Conservation (phyloP, 2,329 filamentous ascomycete species). For the Exophiala sideris region DNA sequence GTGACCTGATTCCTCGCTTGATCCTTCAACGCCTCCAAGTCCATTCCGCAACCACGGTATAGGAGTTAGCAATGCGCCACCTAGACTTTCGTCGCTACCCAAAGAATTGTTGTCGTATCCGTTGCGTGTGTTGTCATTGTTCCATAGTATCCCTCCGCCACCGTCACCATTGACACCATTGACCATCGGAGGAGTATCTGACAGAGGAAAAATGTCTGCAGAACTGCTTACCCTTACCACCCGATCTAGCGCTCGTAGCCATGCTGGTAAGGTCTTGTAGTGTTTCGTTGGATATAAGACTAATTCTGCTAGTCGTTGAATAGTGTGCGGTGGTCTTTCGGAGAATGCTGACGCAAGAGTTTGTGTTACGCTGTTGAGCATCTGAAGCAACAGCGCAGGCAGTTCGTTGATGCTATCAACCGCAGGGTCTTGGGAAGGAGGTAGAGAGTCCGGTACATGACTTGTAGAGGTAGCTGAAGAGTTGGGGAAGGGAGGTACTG, state of each 20-base stretch:
- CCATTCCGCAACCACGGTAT: slow-evolving; percentile 75
- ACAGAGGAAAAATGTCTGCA: slow-evolving; percentile 77
- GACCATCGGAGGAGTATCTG: slow-evolving; percentile 53
- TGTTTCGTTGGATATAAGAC: slow-evolving; percentile 71
- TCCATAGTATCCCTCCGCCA: slow-evolving; percentile 35
- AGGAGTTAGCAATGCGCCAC: slow-evolving; percentile 85
- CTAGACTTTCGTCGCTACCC: slow-evolving; percentile 83
- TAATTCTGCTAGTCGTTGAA: slow-evolving; percentile 88
- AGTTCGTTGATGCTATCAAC: slow-evolving; percentile 44
- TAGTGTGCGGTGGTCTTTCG: slow-evolving; percentile 78
- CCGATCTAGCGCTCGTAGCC: slow-evolving; percentile 85
- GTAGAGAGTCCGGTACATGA: slow-evolving; percentile 42
- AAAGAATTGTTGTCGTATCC: slow-evolving; percentile 40
- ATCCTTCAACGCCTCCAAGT: slow-evolving; percentile 31
- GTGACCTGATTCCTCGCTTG: slow-evolving; percentile 16
- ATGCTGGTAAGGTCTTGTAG: slow-evolving; percentile 78
- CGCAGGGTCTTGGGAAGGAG: slow-evolving; percentile 42
- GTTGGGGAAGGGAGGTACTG: slow-evolving; percentile 36
- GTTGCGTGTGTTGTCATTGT: slow-evolving; percentile 29
- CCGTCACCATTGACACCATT: slow-evolving; percentile 59
- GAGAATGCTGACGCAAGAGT: slow-evolving; percentile 67
- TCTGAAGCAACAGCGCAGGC: slow-evolving; percentile 61
- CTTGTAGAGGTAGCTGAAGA: slow-evolving; percentile 37
- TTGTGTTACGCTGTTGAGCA: slow-evolving; percentile 58
- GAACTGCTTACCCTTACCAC: slow-evolving; percentile 86